Percentiles rank a stretch among this genome's conserved stretches.
Evolutionary conservation across 495 filamentous ascomycete species (phyloP).

Genomic region (Melanomma pulvis-pyrius): DNA sequence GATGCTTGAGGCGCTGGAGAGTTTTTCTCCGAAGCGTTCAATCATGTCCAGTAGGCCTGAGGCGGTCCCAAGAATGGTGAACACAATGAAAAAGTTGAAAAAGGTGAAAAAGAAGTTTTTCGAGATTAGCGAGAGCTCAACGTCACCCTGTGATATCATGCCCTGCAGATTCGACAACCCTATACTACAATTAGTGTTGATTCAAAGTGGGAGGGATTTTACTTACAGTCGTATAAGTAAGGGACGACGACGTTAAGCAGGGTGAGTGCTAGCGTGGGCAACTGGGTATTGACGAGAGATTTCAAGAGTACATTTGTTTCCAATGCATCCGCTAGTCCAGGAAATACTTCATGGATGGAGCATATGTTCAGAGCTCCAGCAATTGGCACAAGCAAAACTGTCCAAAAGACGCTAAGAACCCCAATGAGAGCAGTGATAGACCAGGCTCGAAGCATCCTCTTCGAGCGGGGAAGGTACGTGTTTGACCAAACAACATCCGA

Average conservation of each 20-base stretch:
- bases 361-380: constrained; percentile 76
- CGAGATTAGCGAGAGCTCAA: constrained; percentile 92
- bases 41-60: constrained; percentile 69
- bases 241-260: constrained; percentile 87
- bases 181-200: constrained; percentile 29
- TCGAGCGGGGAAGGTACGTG: constrained; percentile 78
- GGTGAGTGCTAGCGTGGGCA: constrained; percentile 82
- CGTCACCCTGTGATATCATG: constrained; percentile 89
- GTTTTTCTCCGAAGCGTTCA: constrained; percentile 67
- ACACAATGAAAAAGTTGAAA: constrained; percentile 97
- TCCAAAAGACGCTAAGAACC: constrained; percentile 86
- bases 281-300: constrained; percentile 80
- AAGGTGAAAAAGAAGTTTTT: constrained; percentile 99
- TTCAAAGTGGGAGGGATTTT: not conserved
- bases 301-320: constrained; percentile 65
- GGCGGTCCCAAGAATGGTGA: constrained; percentile 86
- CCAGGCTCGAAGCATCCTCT: constrained; percentile 77
- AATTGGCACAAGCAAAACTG: constrained; percentile 77
- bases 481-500: constrained; percentile 91
- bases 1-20: constrained; percentile 77
- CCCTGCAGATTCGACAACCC: constrained; percentile 85
- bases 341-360: constrained; percentile 72
- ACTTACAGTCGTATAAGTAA: constrained; percentile 87
- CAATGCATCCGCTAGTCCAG: constrained; percentile 69
- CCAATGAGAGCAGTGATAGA: constrained; percentile 77